Evolutionary conservation across 805 yeast genomes (phyloP), one percentile per base, ranked within the genome.

Genomic region (Candida coquimbonensis): DNA sequence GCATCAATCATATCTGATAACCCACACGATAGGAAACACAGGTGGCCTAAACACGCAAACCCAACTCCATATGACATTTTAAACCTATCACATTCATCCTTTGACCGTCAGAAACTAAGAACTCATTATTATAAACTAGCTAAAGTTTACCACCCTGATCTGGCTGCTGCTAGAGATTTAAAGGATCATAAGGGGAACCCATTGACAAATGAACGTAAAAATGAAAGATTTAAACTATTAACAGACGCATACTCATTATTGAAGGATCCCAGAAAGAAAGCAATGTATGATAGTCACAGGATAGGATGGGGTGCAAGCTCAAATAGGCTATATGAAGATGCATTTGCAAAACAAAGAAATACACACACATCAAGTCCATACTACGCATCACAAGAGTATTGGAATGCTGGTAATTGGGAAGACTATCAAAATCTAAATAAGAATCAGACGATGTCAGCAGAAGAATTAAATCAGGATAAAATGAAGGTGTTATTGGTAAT

Each of bases 111-210:
- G 11, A 50, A 60, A 29, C 63, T 82, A 42, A 77, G 77, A 49
- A 51, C 64, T 25, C 72, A 73, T 39, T 84, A 82, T 56, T 77
- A 74, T 52, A 69, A 75, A 44, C 66, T 78, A 40, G 89, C 89
- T 11, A 86, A 84, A 61, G 58, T 80, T 9, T 89, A 89, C 55
- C 96, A 89, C 60, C 96, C 97, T 0, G 97, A 89, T 58, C 60
- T 74, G 3, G 55, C 69, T 3, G 49, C 55, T 16, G 60, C 62
- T 32, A 46, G 50, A 0, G 52, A 63, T 0, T 39, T 52, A 4
- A 32, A 60, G 9, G 61, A 64, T 35, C 61, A 60, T 36, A 48
- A 56, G 17, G 70, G 73, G 5, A 39, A 53, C 13, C 48, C 50
- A 5, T 60, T 76, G 25, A 60, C 64, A 3, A 53, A 44, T 7